Percentiles rank a stretch among this genome's conserved stretches.
Conservation (phyloP, 106 monocot species). For the Chionographis japonica region DNA sequence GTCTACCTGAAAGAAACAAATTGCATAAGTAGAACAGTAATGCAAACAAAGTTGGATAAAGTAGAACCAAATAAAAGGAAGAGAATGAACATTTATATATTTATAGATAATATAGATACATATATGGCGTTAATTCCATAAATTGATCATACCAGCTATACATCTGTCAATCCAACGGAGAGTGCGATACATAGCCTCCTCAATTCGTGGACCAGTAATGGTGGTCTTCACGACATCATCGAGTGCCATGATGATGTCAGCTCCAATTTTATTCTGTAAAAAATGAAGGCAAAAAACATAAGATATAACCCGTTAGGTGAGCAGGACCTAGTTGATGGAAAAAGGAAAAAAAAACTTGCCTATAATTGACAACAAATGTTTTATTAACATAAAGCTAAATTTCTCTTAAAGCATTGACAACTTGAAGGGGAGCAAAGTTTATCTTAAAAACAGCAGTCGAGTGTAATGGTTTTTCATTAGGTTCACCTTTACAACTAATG, state of each 20-base stretch:
- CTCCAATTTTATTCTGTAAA: constrained; percentile 96
- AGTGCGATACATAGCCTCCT: constrained; percentile 97
- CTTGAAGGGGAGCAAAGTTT: no score
- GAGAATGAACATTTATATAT: no score
- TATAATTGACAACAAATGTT: no score
- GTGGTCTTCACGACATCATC: constrained; percentile 99
- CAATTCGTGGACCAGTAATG: constrained; percentile 93
- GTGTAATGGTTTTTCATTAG: no score
- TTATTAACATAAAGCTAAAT: no score
- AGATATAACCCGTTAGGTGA: not conserved
- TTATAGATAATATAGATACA: not conserved
- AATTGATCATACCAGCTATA: constrained; percentile 68
- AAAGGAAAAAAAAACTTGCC: constrained; percentile 1
- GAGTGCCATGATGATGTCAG: constrained; percentile 99
- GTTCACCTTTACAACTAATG: no score
- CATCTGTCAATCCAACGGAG: constrained; percentile 99
- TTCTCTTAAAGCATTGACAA: no score
- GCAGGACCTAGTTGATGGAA: not conserved
- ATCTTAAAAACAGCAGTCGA: no score
- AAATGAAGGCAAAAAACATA: not conserved
- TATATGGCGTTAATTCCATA: no score
- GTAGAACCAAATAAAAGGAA: no score
- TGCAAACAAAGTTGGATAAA: no score
- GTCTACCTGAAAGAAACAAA: not conserved
- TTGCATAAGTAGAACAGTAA: not conserved